Conservation (phyloP, 2,329 filamentous ascomycete species). For the Cladorrhinum sp. region DNA sequence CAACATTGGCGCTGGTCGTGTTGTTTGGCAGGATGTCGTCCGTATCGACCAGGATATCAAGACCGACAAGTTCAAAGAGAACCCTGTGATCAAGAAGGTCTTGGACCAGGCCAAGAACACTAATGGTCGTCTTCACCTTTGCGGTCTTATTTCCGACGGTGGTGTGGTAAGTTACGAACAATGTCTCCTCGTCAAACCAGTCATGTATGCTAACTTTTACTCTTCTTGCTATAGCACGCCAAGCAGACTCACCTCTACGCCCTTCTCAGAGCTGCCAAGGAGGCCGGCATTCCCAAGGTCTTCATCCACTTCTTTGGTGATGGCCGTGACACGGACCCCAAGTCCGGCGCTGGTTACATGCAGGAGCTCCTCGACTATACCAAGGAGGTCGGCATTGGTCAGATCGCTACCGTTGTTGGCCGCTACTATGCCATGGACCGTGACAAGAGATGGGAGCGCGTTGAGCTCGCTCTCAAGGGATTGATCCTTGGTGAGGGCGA, state of each 20-base stretch:
- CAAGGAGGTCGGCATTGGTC: slow-evolving; percentile 79
- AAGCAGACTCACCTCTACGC: slow-evolving; percentile 92
- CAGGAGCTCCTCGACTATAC: slow-evolving; percentile 76
- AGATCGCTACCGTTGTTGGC: slow-evolving; percentile 90
- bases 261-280: slow-evolving; percentile 86
- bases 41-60: slow-evolving; percentile 93
- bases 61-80: slow-evolving; percentile 73
- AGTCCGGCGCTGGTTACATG: slow-evolving; percentile 86
- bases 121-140: slow-evolving; percentile 88
- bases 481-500: slow-evolving; percentile 85
- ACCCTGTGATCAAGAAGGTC: slow-evolving; percentile 71
- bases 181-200: not conserved
- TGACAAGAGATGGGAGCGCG: slow-evolving; percentile 97
- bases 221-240: slow-evolving; percentile 60
- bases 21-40: slow-evolving; percentile 98
- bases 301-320: slow-evolving; percentile 99
- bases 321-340: slow-evolving; percentile 95
- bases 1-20: slow-evolving; percentile 95
- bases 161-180: slow-evolving; percentile 61
- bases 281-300: slow-evolving; percentile 80
- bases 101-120: slow-evolving; percentile 79
- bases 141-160: slow-evolving; percentile 89
- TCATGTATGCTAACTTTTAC: slow-evolving; percentile 19
- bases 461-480: slow-evolving; percentile 86
- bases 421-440: slow-evolving; percentile 99